Base-by-base conservation (phyloP, 2,329 filamentous ascomycete genomes). In the Bertia moriformis region DNA sequence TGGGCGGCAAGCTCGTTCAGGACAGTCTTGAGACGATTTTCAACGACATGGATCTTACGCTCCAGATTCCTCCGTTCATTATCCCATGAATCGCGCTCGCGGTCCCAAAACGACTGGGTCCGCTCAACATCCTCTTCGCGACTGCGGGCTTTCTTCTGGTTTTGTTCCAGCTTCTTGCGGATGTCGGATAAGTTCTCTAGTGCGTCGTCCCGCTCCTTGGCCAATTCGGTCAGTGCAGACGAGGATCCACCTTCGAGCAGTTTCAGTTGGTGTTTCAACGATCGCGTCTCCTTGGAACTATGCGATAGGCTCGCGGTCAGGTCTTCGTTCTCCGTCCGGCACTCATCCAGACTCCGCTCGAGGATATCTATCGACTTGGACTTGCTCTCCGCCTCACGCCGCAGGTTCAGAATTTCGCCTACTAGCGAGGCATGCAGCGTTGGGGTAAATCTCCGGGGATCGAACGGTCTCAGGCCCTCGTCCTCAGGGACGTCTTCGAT, bases 221-320 rank as follows among this genome's bases (percentile, higher is more conserved):
- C 78, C 37, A 98, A 63, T 49, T 93, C 85, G 38, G 83, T 78
- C 7, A 96, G 65, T 1, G 88, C 88, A 12, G 86, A 88, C 3
- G 85, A 80, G 0, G 86, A 87, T 13, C 88, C 89, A 33, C 83
- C 86, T 57, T 98, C 91, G 4, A 95, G 67, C 37, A 93, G 67
- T 40, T 88, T 76, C 44, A 96, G 65, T 55, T 96, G 88, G 32
- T 86, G 80, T 57, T 91, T 91, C 32, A 35, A 15, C 12, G 32
- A 35, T 7, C 32, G 32, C 15, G 32, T 12, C 32, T 35, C 32
- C 7, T 17, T 10, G 7, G 32, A 10, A 15, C 10, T 12, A 10
- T 18, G 32, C 7, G 32, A 35, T 7, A 35, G 32, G 15, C 15
- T 7, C 10, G 12, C 10, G 15, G 7, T 17, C 7, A 35, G 32